Conservation (phyloP, 768 basidiomycete species). For the Collybiopsis luxurians region DNA sequence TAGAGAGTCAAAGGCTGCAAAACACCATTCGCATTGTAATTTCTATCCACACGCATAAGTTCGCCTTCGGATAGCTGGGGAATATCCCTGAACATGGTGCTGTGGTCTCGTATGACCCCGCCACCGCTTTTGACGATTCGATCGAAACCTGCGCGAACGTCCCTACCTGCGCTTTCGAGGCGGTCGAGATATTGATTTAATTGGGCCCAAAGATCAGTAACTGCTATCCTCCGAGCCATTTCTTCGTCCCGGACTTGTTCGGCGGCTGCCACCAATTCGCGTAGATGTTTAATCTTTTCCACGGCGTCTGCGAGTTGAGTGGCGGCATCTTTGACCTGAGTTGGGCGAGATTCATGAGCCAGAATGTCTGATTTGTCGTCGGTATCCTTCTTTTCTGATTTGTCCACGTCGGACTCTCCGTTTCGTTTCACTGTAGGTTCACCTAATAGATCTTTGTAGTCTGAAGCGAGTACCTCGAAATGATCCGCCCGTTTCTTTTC, state of each 20-base stretch:
- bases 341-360: not conserved
- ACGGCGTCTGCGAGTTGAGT: not conserved
- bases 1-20: not conserved
- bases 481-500: conserved; percentile 1
- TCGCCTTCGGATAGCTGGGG: conserved; percentile 1
- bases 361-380: not conserved
- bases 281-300: conserved; percentile 1
- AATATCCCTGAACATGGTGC: conserved; percentile 1
- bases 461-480: not conserved
- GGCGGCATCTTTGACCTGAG: not conserved
- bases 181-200: conserved; percentile 5
- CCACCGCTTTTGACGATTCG: not conserved
- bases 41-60: not conserved
- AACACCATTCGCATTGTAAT: not conserved
- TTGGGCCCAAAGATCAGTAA: conserved; percentile 3
- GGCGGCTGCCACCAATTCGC: not conserved
- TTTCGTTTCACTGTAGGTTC: not conserved
- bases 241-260: conserved; percentile 3
- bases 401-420: not conserved
- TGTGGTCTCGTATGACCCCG: not conserved
- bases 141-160: conserved; percentile 1
- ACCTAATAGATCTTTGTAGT: not conserved
- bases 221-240: not conserved
- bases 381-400: not conserved
- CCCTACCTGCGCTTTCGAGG: not conserved